phyloP scores from a whole-genome alignment of 2,329 filamentous ascomycete species.

The Cryphonectria radicalis region DNA sequence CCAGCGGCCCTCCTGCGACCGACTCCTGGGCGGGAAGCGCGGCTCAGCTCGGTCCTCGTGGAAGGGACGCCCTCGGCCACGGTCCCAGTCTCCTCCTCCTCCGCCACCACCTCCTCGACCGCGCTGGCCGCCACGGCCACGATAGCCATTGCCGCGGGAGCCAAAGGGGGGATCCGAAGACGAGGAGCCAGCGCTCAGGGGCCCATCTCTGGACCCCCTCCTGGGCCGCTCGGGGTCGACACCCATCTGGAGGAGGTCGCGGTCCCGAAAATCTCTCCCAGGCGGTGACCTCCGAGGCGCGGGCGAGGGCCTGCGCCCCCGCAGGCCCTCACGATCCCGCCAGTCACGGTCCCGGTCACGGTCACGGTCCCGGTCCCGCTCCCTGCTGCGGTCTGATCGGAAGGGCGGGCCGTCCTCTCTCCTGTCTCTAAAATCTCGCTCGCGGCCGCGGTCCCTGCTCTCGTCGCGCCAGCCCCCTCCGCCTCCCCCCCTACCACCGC shows the following conservation, averaged over 20 bases:
- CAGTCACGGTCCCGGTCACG: slow-evolving; percentile 57
- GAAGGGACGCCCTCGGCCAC: slow-evolving; percentile 54
- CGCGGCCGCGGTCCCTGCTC: slow-evolving; percentile 62
- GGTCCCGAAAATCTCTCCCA: slow-evolving; percentile 66
- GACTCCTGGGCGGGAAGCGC: slow-evolving; percentile 60
- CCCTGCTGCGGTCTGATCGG: slow-evolving; percentile 63
- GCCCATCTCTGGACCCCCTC: slow-evolving; percentile 71
- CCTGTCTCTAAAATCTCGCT: slow-evolving; percentile 64
- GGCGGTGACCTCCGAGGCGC: slow-evolving; percentile 66
- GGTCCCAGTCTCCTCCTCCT: slow-evolving; percentile 59
- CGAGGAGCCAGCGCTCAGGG: slow-evolving; percentile 71
- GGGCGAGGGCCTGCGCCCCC: slow-evolving; percentile 65
- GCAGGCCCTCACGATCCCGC: slow-evolving; percentile 58
- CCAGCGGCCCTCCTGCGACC: slow-evolving; percentile 62
- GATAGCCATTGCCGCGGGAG: slow-evolving; percentile 59
- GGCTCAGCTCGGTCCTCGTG: slow-evolving; percentile 62
- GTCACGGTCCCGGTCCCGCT: slow-evolving; percentile 47
- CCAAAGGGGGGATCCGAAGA: slow-evolving; percentile 69
- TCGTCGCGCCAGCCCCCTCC: slow-evolving; percentile 63
- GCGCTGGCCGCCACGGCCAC: slow-evolving; percentile 51
- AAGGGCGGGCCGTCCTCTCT: slow-evolving; percentile 52
- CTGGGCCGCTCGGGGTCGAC: slow-evolving; percentile 70
- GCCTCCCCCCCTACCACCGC: slow-evolving; percentile 50
- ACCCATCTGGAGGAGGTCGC: slow-evolving; percentile 58
- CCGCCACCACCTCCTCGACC: slow-evolving; percentile 49